Base-by-base conservation (phyloP, 1,284 basidiomycete genomes). In the Cutaneotrichosporon cutaneum region DNA sequence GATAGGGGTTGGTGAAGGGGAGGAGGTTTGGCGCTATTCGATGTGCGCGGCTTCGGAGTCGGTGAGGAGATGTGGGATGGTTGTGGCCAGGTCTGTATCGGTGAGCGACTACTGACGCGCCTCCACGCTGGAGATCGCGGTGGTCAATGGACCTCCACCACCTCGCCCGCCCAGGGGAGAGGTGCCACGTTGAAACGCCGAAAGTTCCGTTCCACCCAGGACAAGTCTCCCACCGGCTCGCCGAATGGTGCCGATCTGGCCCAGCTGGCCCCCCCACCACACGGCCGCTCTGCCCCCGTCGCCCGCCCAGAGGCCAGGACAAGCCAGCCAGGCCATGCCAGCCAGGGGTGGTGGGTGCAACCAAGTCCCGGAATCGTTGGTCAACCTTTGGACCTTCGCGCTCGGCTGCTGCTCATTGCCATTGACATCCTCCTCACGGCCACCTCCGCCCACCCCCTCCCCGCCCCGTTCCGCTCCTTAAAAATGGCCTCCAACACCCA, bases 401-500 rank as follows among this genome's bases (percentile, higher is more conserved):
- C n/a, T n/a, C n/a, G n/a, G n/a, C n/a, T n/a, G 50, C 50, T 52
- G 30, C 18, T 32, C 50, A 52, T 52, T 32, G 50, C 14, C 50
- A 33, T 52, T 52, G 7, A 45, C 22, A 44, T 21, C 54, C 22
- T 33, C 55, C 22, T 33, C 55, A 30, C 27, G 24, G 44, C n/a
- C 47, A 33, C 32, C 45, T 30, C 11, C 56, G 44, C 30, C 30
- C 55, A n/a, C 21, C 26, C 10, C 42, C 42, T 32, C 54, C 56
- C 32, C 44, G 32, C 30, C 36, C 58, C 44, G 56, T 27, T 24
- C 42, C 62, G 30, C 36, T 47, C 61, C 32, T 55, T 61, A 70
- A 80, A 73, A 71, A 80, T 80, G 78, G 74, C 74, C 65, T 72
- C 75, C 59, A 64, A 75, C 56, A 78, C 77, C 56, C 61, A 57